Base-by-base conservation (phyloP, 768 basidiomycete genomes). In the Tricholoma sp. region DNA sequence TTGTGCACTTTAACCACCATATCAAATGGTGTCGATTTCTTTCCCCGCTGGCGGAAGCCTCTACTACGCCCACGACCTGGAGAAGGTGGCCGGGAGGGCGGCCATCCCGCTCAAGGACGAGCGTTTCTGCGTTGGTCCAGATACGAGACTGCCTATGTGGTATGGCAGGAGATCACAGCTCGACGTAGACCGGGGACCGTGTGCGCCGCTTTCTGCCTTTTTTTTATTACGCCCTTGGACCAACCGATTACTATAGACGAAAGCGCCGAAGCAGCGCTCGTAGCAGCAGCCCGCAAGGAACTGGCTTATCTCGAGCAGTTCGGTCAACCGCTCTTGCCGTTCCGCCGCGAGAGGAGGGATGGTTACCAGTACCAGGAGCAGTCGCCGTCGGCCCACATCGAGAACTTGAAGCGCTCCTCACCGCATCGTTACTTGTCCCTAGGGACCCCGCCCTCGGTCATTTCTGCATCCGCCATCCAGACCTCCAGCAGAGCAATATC, bases 381-480 rank as follows among this genome's bases (percentile, higher is more conserved):
- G 71, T 64, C 69, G 47, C 73, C 74, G 18, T 71, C 67, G 57
- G 70, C 72, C 57, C 47, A 82, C 71, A 69, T 75, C 68, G 63
- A 80, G 67, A 83, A 81, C 66, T 67, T 82, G 47, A 54, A 76
- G 1, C 77, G 71, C 57, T 81, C 61, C 69, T 56, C 74, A 74
- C 81, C 63, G 69, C 72, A n/a, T 65, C 79, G 18, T 79, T 73
- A 52, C 77, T 82, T 67, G 46, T 79, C 58, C 71, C 79, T 50
- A 74, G 50, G 58, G 54, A 80, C 67, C 61, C 68, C 0, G 57
- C 71, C 63, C 70, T 79, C 63, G 9, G 57, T 65, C 63, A 57
- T 66, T 83, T 82, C 71, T 57, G 73, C 67, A 80, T 83, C 70
- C 79, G 79, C 66, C 79, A 82, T 70, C 78, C 72, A 55, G 79